phyloP scores from a whole-genome alignment of 192 early-diverging fungal species.

The Linnemannia hyalina region DNA sequence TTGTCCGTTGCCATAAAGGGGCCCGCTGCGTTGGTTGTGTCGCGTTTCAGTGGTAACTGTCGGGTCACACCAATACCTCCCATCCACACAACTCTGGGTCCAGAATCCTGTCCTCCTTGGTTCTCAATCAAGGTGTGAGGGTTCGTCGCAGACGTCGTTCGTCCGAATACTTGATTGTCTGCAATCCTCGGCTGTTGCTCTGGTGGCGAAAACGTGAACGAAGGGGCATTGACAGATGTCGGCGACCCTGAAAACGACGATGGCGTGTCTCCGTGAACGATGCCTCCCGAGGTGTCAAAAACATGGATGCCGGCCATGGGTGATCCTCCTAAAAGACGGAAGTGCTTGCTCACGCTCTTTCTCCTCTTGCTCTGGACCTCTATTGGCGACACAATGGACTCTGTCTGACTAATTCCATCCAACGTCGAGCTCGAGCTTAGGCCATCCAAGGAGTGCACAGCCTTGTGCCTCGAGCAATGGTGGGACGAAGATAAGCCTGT shows the following conservation, averaged over 20 bases:
- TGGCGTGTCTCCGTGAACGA: neutral
- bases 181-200: neutral
- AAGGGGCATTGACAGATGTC: neutral
- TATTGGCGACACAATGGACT: neutral
- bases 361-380: neutral
- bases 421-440: neutral
- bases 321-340: neutral
- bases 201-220: neutral
- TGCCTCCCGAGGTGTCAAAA: neutral
- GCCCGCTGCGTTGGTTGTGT: neutral
- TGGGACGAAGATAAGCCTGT: conserved; percentile 5
- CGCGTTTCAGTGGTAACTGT: neutral
- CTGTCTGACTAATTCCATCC: neutral
- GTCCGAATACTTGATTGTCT: neutral
- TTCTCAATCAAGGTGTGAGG: neutral
- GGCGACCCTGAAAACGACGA: neutral
- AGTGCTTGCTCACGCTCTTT: neutral
- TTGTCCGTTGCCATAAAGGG: neutral
- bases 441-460: neutral
- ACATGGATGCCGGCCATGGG: neutral
- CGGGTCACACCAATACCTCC: neutral
- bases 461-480: conserved; percentile 8
- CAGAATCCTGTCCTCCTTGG: neutral
- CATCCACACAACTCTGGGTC: neutral
- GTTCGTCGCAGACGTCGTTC: neutral